phyloP scores from a whole-genome alignment of 2,329 filamentous ascomycete species.

The Nectriaceae sp. region DNA sequence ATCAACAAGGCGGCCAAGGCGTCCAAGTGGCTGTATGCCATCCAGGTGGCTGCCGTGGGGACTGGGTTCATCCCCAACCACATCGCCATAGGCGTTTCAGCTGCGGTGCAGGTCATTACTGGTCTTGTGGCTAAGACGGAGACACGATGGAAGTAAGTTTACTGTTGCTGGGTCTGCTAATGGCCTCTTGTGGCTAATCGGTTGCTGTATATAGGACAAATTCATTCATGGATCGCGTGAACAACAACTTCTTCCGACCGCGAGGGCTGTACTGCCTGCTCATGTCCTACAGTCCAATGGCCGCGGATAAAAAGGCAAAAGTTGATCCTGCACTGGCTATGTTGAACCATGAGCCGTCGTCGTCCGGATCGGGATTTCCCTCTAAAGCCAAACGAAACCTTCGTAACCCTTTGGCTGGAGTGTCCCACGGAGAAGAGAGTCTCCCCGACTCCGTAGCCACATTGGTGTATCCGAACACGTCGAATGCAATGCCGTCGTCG shows the following conservation, averaged over 20 bases:
- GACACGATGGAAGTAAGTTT: neutral
- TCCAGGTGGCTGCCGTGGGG: constrained; percentile 11
- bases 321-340: constrained; percentile 5
- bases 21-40: constrained; percentile 15
- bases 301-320: neutral
- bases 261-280: constrained; percentile 17
- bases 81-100: constrained; percentile 14
- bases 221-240: constrained; percentile 16
- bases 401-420: neutral
- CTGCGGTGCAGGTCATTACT: constrained; percentile 12
- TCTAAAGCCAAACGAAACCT: constrained; percentile 2
- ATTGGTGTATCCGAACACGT: neutral
- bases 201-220: constrained; percentile 8
- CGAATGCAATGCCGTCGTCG: neutral
- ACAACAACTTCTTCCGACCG: constrained; percentile 14
- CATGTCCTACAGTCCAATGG: constrained; percentile 13
- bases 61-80: constrained; percentile 9
- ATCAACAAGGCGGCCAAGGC: constrained; percentile 14
- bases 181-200: neutral
- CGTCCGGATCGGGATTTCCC: constrained; percentile 1
- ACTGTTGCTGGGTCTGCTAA: neutral
- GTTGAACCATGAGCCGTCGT: neutral
- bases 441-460: neutral
- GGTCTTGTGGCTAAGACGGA: neutral
- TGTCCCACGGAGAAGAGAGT: neutral